Conservation (phyloP, 2,329 filamentous ascomycete species). For the Trichophyton benhamiae region DNA sequence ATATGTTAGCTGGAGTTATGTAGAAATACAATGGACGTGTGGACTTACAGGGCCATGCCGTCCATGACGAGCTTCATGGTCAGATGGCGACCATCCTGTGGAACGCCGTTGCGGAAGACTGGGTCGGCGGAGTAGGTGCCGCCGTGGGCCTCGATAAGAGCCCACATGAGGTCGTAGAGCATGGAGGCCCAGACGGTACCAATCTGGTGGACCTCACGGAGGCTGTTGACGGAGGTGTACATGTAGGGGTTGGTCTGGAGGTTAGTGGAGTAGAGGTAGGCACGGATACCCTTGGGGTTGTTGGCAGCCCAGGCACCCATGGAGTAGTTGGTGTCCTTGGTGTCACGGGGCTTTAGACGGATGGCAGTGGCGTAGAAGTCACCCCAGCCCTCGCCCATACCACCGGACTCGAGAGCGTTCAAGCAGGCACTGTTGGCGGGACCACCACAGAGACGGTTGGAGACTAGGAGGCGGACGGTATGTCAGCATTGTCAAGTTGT, state of each 20-base stretch:
- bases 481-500: not conserved
- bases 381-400: slow-evolving; percentile 14
- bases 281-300: slow-evolving; percentile 8
- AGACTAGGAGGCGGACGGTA: slow-evolving; percentile 1
- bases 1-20: not conserved
- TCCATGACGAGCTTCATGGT: slow-evolving; percentile 12
- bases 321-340: slow-evolving; percentile 8
- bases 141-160: slow-evolving; percentile 12
- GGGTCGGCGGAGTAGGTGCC: slow-evolving; percentile 7
- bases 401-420: slow-evolving; percentile 10
- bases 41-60: slow-evolving; percentile 13
- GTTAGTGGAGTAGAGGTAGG: slow-evolving; percentile 11
- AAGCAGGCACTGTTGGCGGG: slow-evolving; percentile 10
- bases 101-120: slow-evolving; percentile 7
- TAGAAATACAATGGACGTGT: not conserved
- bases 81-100: slow-evolving; percentile 10
- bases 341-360: slow-evolving; percentile 10
- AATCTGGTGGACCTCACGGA: slow-evolving; percentile 5
- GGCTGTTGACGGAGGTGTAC: slow-evolving; percentile 10
- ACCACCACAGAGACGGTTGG: slow-evolving; percentile 12
- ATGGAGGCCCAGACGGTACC: slow-evolving; percentile 11
- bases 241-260: slow-evolving; percentile 9
- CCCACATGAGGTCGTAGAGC: slow-evolving; percentile 13
- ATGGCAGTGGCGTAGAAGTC: slow-evolving; percentile 11
- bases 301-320: slow-evolving; percentile 12